Evolutionary conservation across 2,329 filamentous ascomycete species (phyloP), one percentile per base, ranked within the genome.

Genomic region (Cryphonectria nitschkei): DNA sequence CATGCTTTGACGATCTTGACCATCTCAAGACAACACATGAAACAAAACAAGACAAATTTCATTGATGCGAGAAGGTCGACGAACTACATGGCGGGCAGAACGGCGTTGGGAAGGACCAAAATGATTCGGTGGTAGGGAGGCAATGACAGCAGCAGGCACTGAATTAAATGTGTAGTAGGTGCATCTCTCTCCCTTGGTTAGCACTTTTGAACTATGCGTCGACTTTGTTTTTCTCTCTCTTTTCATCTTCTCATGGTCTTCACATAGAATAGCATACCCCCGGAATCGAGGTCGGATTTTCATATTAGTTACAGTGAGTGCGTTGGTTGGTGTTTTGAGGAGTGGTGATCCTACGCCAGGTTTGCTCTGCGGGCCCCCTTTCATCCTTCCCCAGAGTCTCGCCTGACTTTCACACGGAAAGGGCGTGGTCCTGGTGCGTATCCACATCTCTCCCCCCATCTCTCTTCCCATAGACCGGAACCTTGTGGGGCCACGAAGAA

Each of bases 191-290:
- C 65, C 46, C 37, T 37, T 43, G 16, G 41, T 37, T 50, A 34
- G 16, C 52, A 60, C 34, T 29, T 46, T 60, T 46, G 37, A 50
- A 34, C 19, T 61, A 60, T 60, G 65, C 56, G 39, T 50, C 39
- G 54, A 13, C 32, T n/a, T 4, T 32, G n/a, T 61, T 29, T 50
- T 22, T 50, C n/a, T 46, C 16, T 22, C 16, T n/a, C 46, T n/a
- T 22, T n/a, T n/a, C 7, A n/a, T 67, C 39, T 34, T 50, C 29
- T 43, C 39, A 60, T 34, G 54, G 52, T 13, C 39, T 46, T 19
- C 65, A 60, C n/a, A 61, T 67, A 67, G 65, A 67, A 37, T 14
- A 65, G 54, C 65, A 67, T 67, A 67, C 65, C 65, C 65, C 39
- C 34, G 39, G 22, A 46, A 64, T 64, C 26, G 11, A 64, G 32